These are phyloP conservation scores for Myxozyma kluyveri DNA, from an alignment of 805 yeast genomes.

Conservation along the genomic window DNA sequence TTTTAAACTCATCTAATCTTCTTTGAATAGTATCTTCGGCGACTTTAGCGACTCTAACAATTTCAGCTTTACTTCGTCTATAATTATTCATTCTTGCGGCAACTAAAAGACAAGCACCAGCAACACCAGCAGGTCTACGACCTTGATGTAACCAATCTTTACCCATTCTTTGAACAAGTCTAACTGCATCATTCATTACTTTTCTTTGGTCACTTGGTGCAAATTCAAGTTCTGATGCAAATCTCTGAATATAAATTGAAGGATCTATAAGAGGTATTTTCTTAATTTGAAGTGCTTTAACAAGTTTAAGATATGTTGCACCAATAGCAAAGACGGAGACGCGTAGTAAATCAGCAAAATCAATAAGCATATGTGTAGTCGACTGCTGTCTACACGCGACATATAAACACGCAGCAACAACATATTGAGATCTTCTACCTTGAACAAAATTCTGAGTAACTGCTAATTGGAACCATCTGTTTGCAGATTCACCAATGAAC, in stretches of 20 bases:
- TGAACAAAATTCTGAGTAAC: conserved; percentile 86
- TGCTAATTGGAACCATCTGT: conserved; percentile 86
- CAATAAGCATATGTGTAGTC: conserved; percentile 94
- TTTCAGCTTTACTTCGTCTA: conserved; percentile 86
- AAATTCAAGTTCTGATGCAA: conserved; percentile 81
- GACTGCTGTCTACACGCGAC: conserved; percentile 88
- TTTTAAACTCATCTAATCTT: conserved; percentile 81
- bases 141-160: conserved; percentile 97
- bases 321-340: conserved; percentile 93
- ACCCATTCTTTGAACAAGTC: conserved; percentile 85
- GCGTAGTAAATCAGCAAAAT: conserved; percentile 84
- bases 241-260: conserved; percentile 86
- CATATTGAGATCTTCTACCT: conserved; percentile 95
- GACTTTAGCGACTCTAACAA: conserved; percentile 91
- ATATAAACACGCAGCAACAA: conserved; percentile 90
- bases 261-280: conserved; percentile 90
- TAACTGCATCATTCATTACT: conserved; percentile 83
- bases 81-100: conserved; percentile 97
- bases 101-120: conserved; percentile 89
- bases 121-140: conserved; percentile 96
- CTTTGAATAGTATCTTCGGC: conserved; percentile 92
- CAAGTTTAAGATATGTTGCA: conserved; percentile 90
- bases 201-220: conserved; percentile 41
- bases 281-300: conserved; percentile 75
- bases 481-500: conserved; percentile 79